Evolutionary conservation across 139 green algal genomes (phyloP).

Genomic region (Edaphochlamys debaryana): DNA sequence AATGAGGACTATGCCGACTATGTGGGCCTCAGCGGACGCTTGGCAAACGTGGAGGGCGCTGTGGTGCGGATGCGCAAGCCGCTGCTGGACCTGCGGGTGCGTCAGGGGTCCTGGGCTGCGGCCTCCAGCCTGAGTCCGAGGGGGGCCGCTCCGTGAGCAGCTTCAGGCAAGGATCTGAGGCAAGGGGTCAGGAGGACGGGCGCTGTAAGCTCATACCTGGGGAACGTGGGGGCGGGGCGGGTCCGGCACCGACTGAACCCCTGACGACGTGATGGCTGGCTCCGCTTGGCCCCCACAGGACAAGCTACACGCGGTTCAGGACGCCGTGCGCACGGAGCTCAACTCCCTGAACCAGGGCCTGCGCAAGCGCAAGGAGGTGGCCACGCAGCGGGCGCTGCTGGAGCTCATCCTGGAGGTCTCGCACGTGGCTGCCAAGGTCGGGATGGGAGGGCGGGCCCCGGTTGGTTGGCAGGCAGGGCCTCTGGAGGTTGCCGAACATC

Average conservation of each 20-base stretch:
- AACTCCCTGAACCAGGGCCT: slow-evolving; percentile 77
- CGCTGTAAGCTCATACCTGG: no score
- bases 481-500: no score
- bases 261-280: no score
- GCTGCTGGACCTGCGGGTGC: slow-evolving; percentile 77
- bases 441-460: neutral
- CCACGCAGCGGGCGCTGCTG: slow-evolving; percentile 74
- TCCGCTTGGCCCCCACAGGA: no score
- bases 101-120: neutral
- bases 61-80: slow-evolving; percentile 88
- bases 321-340: slow-evolving; percentile 64
- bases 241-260: no score
- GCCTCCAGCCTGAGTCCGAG: no score
- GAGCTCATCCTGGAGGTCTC: slow-evolving; percentile 90
- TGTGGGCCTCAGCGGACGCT: slow-evolving; percentile 85
- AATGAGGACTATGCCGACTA: slow-evolving; percentile 97
- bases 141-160: no score
- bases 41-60: slow-evolving; percentile 87
- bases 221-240: no score
- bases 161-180: no score
- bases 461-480: no score
- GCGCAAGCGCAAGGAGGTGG: slow-evolving; percentile 73
- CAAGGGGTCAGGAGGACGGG: no score
- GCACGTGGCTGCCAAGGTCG: slow-evolving; percentile 86
- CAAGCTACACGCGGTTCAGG: slow-evolving; percentile 55